Base-by-base conservation (phyloP, 495 filamentous ascomycete species). In the Xylaria castorea region DNA sequence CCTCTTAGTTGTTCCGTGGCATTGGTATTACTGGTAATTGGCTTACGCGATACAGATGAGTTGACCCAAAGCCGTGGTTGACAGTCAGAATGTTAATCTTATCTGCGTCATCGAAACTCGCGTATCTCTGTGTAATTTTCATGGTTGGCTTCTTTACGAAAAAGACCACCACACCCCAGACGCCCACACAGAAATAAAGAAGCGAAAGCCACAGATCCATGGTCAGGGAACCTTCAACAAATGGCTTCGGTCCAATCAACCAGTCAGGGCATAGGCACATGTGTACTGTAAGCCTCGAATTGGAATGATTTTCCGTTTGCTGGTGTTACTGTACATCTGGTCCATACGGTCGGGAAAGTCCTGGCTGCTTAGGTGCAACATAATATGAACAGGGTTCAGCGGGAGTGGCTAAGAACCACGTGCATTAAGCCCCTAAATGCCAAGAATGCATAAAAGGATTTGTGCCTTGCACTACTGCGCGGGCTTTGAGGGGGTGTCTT, bases 391-490 rank as follows among this genome's bases (percentile, higher is more conserved):
- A 63, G 36, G 60, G 60, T 42, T 63, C 60, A 16, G 36, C 60
- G 40, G 27, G 14, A 53, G 22, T 25, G 11, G 11, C 50, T n/a
- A 18, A 34, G 27, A 58, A 16, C 58, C 20, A 38, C 38, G 38
- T 38, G 36, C 36, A 63, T 63, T 11, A 16, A 11, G 60, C 60
- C 32, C 60, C 60, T 3, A 42, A 12, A 38, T 27, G 60, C 60
- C 36, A 63, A 63, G 32, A 6, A 5, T 27, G 32, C 57, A 60
- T 60, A 50, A 50, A 60, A 38, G 14, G n/a, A 42, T 20, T 63
- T 63, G 57, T 36, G 32, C 57, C 57, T 36, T 38, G 55, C 57
- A 60, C 57, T 60, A 58, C 55, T 58, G 27, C 50, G 50, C 22
- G 14, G 50, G 11, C 50, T 53, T 53, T 53, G 50, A 1, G n/a